phyloP scores from a whole-genome alignment of 805 yeast genomes.

The Ogataea methanolica region DNA sequence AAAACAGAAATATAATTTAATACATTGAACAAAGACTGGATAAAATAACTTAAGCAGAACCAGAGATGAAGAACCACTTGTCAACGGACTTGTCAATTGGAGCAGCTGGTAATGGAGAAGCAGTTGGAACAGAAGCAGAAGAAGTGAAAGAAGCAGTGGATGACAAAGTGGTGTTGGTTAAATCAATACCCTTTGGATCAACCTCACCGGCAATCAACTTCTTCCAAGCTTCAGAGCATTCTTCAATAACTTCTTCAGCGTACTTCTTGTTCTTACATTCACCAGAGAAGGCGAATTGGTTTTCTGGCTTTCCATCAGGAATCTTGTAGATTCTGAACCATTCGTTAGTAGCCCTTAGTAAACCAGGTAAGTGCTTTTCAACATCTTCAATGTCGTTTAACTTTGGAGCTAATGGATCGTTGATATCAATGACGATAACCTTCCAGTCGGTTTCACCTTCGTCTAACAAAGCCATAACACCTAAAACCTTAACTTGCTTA shows the following conservation, averaged over 20 bases:
- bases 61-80: conserved; percentile 98
- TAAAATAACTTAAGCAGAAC: conserved; percentile 39
- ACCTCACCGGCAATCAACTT: conserved; percentile 60
- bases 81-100: conserved; percentile 95
- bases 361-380: conserved; percentile 83
- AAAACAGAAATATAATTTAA: neutral
- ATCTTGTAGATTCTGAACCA: conserved; percentile 98
- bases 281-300: conserved; percentile 95
- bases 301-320: conserved; percentile 97
- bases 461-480: conserved; percentile 91
- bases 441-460: conserved; percentile 92
- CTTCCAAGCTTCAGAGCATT: conserved; percentile 84
- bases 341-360: conserved; percentile 88
- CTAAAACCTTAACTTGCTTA: conserved; percentile 86
- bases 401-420: conserved; percentile 86
- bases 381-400: conserved; percentile 90
- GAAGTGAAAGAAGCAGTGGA: conserved; percentile 51
- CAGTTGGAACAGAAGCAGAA: conserved; percentile 59
- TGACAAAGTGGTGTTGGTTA: conserved; percentile 71
- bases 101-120: conserved; percentile 72
- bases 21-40: neutral
- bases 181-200: conserved; percentile 61
- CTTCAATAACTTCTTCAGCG: conserved; percentile 78
- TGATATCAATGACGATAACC: conserved; percentile 80
- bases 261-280: conserved; percentile 83